Base-by-base conservation (phyloP, 805 yeast genomes). In the Candida oleophila region DNA sequence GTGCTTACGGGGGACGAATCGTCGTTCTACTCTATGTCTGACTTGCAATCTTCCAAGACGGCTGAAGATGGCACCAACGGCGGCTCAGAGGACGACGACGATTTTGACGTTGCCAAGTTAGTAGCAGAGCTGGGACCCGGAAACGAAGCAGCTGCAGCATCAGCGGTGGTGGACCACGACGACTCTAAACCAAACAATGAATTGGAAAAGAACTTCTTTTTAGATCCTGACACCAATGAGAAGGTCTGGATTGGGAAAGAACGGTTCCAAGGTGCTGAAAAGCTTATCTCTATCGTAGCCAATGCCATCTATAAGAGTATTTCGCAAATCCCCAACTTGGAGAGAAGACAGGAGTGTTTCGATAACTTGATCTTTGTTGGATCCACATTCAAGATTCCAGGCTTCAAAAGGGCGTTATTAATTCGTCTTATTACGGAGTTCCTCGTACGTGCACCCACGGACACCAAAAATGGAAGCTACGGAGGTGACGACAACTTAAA, bases 81-180 rank as follows among this genome's bases (percentile, higher is more conserved):
- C 44, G 49, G 50, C n/a, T 55, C 59, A 22, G 75, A 71, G 3
- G 89, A 82, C 34, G 92, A 86, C 25, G 95, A 89, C 44, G 81
- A 83, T 3, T 75, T 89, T 34, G 96, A 92, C 62, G 90, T 92
- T 42, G 96, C 97, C 2, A 89, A 90, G 36, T 82, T 91, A 8
- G 35, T 90, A 2, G 74, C 87, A 43, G 90, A 87, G 62, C 62
- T 87, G 45, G 88, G 81, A 53, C 72, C 68, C 54, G 69, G 73
- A 46, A 62, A 66, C 52, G 71, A 74, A 57, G 46, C 39, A 25
- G 34, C 41, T 40, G 49, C 49, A 15, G 58, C 52, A 38, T 65
- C 61, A 22, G 64, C 59, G 15, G 67, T 64, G 32, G 66, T 62
- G 25, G 69, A 58, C 36, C 37, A n/a, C 7, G 61, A 60, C 12